Conservation (phyloP, 1,284 basidiomycete genomes). For the Leccinum fuscescens region DNA sequence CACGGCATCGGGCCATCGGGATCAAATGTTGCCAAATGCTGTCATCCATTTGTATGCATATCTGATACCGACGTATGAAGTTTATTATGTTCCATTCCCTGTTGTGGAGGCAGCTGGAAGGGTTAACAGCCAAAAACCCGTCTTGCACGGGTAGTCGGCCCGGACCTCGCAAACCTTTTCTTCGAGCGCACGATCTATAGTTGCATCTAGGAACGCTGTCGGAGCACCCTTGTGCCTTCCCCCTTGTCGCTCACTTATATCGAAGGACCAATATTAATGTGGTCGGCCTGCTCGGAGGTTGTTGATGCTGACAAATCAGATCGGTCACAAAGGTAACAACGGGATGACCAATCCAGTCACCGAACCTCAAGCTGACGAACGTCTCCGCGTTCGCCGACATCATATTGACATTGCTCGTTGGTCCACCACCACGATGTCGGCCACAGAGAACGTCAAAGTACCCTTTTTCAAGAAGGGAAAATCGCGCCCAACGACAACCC, state of each 20-base stretch:
- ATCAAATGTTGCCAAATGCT: background rate
- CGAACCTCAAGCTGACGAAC: no score
- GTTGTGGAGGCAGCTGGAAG: background rate
- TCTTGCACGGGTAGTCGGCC: background rate
- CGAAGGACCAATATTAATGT: background rate
- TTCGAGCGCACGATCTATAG: background rate
- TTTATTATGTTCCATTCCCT: conserved; percentile 1
- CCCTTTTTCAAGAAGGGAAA: conserved; percentile 89
- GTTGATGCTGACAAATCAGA: conserved; percentile 11
- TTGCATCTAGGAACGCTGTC: background rate
- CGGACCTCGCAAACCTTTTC: background rate
- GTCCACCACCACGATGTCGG: conserved; percentile 37
- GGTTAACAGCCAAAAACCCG: background rate
- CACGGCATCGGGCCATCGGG: background rate
- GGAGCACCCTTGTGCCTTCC: background rate
- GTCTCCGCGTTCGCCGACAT: background rate
- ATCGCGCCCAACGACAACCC: conserved; percentile 65
- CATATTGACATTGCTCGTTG: background rate
- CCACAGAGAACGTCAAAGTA: conserved; percentile 49
- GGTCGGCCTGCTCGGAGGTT: background rate
- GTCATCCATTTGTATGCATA: background rate
- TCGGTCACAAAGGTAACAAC: conserved; percentile 8
- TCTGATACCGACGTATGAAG: background rate
- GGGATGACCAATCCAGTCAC: conserved; percentile 23
- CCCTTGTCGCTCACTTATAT: background rate